A percentile compares a stretch with the other conserved stretches of the same genome.
Evolutionary conservation across 2,329 filamentous ascomycete genomes (phyloP).

Genomic region (Hirsutella thompsonii): DNA sequence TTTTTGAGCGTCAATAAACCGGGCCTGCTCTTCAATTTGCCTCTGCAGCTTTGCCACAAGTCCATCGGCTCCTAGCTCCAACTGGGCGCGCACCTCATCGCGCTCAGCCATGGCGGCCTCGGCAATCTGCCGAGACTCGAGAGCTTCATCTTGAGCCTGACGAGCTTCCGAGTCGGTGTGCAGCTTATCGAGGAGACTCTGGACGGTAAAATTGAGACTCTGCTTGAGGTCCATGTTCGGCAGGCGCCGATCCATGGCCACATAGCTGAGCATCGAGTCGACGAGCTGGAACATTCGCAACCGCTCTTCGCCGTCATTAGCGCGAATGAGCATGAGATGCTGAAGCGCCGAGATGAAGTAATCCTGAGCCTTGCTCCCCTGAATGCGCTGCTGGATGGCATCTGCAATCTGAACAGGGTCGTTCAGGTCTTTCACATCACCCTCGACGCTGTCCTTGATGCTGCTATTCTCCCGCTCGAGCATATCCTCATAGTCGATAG

Average conservation of each 20-base stretch:
- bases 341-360: constrained; percentile 95
- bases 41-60: constrained; percentile 85
- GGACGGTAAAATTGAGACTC: constrained; percentile 93
- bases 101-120: constrained; percentile 93
- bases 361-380: constrained; percentile 76
- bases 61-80: constrained; percentile 87
- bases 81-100: constrained; percentile 81
- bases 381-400: constrained; percentile 75
- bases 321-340: constrained; percentile 82
- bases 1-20: constrained; percentile 78
- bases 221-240: constrained; percentile 98
- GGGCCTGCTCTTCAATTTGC: constrained; percentile 83
- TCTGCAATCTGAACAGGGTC: constrained; percentile 91
- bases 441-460: constrained; percentile 77
- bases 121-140: constrained; percentile 83
- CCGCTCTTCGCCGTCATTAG: constrained; percentile 84
- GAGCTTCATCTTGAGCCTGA: constrained; percentile 80
- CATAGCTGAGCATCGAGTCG: constrained; percentile 97
- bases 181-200: constrained; percentile 85
- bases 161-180: constrained; percentile 94
- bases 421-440: constrained; percentile 79
- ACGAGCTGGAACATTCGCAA: constrained; percentile 94
- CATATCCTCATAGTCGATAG: constrained; percentile 96
- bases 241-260: constrained; percentile 90
- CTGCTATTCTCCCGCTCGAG: constrained; percentile 83